Evolutionary conservation across 306 rosid species (phyloP).

Genomic region (Citrullus colocynthis): DNA sequence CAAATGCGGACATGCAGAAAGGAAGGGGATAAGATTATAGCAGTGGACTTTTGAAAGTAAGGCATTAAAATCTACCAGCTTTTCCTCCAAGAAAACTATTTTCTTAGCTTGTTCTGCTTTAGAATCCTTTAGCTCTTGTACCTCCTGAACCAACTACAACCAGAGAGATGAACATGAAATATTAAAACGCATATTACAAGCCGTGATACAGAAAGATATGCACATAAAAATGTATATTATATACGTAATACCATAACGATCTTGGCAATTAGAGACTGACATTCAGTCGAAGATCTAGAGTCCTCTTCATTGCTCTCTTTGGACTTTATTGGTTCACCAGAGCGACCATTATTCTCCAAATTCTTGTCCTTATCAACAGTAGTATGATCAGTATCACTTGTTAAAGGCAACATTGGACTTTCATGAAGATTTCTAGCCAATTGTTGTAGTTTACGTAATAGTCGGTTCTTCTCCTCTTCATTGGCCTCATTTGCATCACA

Average conservation of each 20-base stretch:
- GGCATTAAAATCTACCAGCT: slow-evolving; percentile 37
- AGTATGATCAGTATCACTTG: slow-evolving; percentile 8
- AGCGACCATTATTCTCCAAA: not conserved
- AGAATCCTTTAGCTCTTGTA: slow-evolving; percentile 31
- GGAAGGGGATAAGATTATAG: not conserved
- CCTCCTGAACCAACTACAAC: slow-evolving; percentile 39
- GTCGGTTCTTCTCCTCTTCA: slow-evolving; percentile 27
- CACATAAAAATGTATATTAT: not conserved
- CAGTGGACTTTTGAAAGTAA: slow-evolving; percentile 1
- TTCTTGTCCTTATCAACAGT: not conserved
- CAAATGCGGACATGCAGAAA: not conserved
- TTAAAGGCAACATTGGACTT: slow-evolving; percentile 13
- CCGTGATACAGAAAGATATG: not conserved
- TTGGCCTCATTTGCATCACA: slow-evolving; percentile 12
- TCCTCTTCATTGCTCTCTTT: slow-evolving; percentile 18
- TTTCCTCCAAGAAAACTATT: slow-evolving; percentile 32
- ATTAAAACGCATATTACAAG: not conserved
- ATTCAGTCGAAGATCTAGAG: slow-evolving; percentile 11
- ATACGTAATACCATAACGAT: slow-evolving; percentile 11
- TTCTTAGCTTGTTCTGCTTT: slow-evolving; percentile 23
- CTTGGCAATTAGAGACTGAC: slow-evolving; percentile 20
- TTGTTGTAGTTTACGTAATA: slow-evolving; percentile 40
- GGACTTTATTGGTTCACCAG: slow-evolving; percentile 7
- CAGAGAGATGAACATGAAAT: not conserved
- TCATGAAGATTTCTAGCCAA: slow-evolving; percentile 18